phyloP scores from a whole-genome alignment of 2,329 filamentous ascomycete genomes.

The Aspergillus quadricinctus region DNA sequence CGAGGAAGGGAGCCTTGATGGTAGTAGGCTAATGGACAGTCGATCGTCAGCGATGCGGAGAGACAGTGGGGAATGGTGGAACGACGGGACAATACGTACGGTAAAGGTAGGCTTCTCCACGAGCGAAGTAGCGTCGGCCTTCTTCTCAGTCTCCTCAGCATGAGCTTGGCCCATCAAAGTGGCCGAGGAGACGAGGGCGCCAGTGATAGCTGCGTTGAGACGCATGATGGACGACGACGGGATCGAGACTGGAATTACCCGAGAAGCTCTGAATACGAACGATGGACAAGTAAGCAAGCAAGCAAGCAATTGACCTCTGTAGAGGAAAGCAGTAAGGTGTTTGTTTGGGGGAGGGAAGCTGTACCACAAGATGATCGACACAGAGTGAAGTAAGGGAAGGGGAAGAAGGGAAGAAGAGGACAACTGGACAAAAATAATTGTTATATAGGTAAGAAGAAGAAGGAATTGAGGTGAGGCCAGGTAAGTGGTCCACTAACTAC shows the following conservation, averaged over 20 bases:
- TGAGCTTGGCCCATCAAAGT: conserved; percentile 63
- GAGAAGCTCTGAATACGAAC: conserved; percentile 1
- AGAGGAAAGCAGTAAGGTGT: conserved; percentile 5
- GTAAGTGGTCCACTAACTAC: not conserved
- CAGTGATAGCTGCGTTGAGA: conserved; percentile 73
- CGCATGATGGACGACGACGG: conserved; percentile 60
- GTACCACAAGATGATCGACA: conserved; percentile 6
- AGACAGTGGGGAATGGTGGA: conserved; percentile 5
- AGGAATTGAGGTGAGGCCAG: not conserved
- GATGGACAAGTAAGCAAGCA: conserved; percentile 16
- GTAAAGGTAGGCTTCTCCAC: conserved; percentile 78
- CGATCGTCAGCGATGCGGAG: conserved; percentile 11
- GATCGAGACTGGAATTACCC: not conserved
- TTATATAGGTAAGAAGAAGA: conserved; percentile 25
- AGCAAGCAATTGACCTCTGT: conserved; percentile 19
- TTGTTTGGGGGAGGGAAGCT: conserved; percentile 4
- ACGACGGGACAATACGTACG: conserved; percentile 53
- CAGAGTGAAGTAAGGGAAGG: conserved; percentile 10
- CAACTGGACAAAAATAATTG: conserved; percentile 20
- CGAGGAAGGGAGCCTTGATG: conserved; percentile 89
- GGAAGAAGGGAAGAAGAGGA: conserved; percentile 13
- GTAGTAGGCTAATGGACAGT: conserved; percentile 63
- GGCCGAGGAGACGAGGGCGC: conserved; percentile 65
- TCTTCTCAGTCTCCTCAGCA: conserved; percentile 64
- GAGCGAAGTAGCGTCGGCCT: conserved; percentile 48